phyloP scores from a whole-genome alignment of 2,329 filamentous ascomycete genomes.

The Trichoderma atroviride region DNA sequence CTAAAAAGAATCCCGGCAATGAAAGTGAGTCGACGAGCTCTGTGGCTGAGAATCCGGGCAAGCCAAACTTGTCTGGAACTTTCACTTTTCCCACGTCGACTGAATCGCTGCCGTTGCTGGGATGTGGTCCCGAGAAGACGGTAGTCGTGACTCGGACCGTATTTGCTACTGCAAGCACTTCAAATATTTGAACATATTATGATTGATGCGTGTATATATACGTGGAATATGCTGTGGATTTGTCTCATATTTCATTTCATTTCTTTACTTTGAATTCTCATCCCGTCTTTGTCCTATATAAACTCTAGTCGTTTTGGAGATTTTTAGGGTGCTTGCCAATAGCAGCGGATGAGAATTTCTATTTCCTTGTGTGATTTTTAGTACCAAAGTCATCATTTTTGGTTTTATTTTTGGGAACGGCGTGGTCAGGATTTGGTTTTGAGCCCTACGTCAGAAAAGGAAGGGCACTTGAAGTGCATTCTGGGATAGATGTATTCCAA shows the following conservation, averaged over 20 bases:
- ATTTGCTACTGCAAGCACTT: background rate
- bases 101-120: background rate
- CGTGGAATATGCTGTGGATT: background rate
- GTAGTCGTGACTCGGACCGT: constrained; percentile 17
- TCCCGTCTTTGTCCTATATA: background rate
- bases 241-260: background rate
- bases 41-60: background rate
- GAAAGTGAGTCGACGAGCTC: background rate
- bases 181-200: constrained; percentile 24
- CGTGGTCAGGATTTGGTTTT: background rate
- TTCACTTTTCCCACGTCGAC: background rate
- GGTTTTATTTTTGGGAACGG: background rate
- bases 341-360: background rate
- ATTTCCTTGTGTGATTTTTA: background rate
- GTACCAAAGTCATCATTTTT: background rate
- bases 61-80: background rate
- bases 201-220: constrained; percentile 24
- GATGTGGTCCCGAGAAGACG: constrained; percentile 5
- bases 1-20: background rate
- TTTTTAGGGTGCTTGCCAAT: constrained; percentile 1
- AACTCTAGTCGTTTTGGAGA: background rate
- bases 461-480: background rate
- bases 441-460: background rate
- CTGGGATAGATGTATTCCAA: background rate
- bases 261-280: constrained; percentile 4